These are phyloP conservation scores for Abrus precatorius DNA, from an alignment of 306 rosid species.

Conservation along the genomic window DNA sequence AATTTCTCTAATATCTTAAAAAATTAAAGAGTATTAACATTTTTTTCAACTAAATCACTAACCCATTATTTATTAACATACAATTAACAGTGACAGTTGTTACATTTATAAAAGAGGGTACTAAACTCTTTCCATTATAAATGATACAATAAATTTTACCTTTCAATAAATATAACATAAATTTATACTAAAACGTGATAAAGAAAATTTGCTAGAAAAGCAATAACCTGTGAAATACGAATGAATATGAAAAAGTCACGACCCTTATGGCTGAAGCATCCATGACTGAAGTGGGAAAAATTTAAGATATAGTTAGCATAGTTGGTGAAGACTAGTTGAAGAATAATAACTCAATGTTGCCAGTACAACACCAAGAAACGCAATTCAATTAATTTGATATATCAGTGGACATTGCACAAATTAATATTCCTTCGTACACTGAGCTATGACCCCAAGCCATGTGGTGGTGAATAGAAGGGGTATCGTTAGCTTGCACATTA, in stretches of 20 bases:
- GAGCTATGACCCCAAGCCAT: background rate
- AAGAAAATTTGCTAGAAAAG: background rate
- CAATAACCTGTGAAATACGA: conserved; percentile 1
- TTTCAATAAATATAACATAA: too few relatives aligned
- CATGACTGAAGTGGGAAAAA: background rate
- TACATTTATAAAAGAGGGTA: too few relatives aligned
- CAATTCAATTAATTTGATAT: background rate
- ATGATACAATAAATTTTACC: too few relatives aligned
- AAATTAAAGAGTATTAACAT: too few relatives aligned
- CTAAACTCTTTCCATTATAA: too few relatives aligned
- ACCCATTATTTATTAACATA: too few relatives aligned
- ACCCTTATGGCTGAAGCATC: background rate
- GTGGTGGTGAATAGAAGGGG: background rate
- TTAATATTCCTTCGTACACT: conserved; percentile 7
- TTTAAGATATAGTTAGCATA: background rate
- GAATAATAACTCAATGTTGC: background rate
- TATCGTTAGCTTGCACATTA: background rate
- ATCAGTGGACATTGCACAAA: background rate
- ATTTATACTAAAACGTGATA: too few relatives aligned
- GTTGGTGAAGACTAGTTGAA: background rate
- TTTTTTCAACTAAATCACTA: too few relatives aligned
- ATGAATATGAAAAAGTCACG: conserved; percentile 10
- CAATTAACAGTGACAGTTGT: too few relatives aligned
- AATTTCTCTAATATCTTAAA: too few relatives aligned
- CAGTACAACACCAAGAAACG: background rate